phyloP scores from a whole-genome alignment of 352 stramenopile genomes.

The Pythium aphanidermatum region DNA sequence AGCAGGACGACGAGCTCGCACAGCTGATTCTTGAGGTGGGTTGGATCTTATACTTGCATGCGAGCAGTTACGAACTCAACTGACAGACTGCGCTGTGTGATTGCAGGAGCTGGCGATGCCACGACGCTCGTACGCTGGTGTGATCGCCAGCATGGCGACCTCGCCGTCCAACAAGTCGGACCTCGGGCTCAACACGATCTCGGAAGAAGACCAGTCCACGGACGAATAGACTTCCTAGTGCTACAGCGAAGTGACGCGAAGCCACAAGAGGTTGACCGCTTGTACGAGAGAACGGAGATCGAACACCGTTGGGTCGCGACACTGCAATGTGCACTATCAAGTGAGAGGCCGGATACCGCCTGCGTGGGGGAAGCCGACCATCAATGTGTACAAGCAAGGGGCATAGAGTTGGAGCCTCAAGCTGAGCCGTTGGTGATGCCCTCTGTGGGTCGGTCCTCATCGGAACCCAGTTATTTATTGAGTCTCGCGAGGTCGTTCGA shows the following conservation, averaged over 20 bases:
- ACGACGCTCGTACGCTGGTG: conserved; percentile 48
- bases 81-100: too few species aligned
- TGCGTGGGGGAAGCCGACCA: too few species aligned
- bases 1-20: conserved; percentile 64
- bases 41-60: neutral
- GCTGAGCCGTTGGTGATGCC: too few species aligned
- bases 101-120: conserved; percentile 55
- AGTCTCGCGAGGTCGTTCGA: conserved; percentile 9
- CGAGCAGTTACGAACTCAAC: too few species aligned
- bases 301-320: too few species aligned
- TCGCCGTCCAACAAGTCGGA: conserved; percentile 49
- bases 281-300: too few species aligned
- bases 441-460: too few species aligned
- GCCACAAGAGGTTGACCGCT: too few species aligned
- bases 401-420: too few species aligned
- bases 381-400: too few species aligned
- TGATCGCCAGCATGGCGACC: conserved; percentile 53
- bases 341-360: too few species aligned
- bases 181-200: conserved; percentile 63
- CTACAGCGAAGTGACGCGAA: neutral
- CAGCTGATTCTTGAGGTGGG: conserved; percentile 71
- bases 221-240: conserved; percentile 18
- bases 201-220: conserved; percentile 55
- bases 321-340: too few species aligned
- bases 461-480: conserved; percentile 20